Evolutionary conservation across 176 grass and related monocot genomes (phyloP).

Genomic region (Microstegium vimineum): DNA sequence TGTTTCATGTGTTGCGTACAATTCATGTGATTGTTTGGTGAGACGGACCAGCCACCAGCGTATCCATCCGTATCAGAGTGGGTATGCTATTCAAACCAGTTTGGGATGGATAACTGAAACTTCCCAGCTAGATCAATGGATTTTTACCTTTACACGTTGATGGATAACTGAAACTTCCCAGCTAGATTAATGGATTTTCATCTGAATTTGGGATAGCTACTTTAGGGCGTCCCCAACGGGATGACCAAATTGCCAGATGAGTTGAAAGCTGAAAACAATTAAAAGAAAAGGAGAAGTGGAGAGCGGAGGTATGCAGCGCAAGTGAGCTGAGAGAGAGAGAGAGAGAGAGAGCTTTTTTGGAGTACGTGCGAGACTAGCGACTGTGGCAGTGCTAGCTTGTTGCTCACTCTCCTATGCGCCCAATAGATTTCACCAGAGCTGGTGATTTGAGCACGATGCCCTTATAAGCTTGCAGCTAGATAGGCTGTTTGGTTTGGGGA

Average conservation of each 20-base stretch:
- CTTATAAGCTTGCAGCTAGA: neutral
- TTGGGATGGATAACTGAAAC: neutral
- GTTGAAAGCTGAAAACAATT: neutral
- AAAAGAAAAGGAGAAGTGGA: neutral
- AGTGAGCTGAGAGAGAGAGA: neutral
- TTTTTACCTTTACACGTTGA: neutral
- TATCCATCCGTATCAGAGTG: neutral
- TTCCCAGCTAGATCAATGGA: neutral
- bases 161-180: neutral
- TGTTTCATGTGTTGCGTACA: neutral
- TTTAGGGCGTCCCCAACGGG: neutral
- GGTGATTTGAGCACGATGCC: neutral
- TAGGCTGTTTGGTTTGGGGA: neutral
- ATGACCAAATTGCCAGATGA: neutral
- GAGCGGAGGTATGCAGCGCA: neutral
- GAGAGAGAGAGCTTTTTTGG: neutral
- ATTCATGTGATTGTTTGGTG: constrained; percentile 2
- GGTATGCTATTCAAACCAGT: neutral
- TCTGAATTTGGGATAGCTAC: neutral
- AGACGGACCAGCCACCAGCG: neutral
- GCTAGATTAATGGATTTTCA: neutral
- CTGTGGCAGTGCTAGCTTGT: neutral
- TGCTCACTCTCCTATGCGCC: neutral
- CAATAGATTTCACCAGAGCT: neutral
- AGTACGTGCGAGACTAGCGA: neutral